phyloP scores from a whole-genome alignment of 2,329 filamentous ascomycete species.

The Venturia pyrina region DNA sequence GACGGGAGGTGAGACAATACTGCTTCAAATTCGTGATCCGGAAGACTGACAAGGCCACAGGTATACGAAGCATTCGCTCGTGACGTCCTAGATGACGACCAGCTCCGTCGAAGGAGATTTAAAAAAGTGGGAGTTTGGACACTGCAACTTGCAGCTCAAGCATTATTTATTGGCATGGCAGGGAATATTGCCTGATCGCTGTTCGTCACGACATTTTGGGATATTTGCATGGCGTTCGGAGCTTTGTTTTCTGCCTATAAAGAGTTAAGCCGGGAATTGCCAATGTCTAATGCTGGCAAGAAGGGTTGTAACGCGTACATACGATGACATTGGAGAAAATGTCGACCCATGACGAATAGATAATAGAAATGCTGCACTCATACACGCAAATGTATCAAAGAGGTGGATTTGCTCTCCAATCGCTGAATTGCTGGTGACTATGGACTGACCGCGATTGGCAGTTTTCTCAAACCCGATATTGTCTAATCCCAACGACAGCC shows the following conservation, averaged over 20 bases:
- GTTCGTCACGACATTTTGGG: not conserved
- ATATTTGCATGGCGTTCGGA: not conserved
- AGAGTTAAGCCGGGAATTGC: not conserved
- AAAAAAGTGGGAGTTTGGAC: constrained; percentile 98
- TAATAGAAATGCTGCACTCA: not conserved
- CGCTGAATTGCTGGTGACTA: not conserved
- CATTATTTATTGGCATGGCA: constrained; percentile 88
- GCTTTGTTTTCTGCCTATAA: not conserved
- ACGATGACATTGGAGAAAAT: not conserved
- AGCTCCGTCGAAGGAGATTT: constrained; percentile 73
- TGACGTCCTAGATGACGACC: constrained; percentile 84
- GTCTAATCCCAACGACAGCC: not conserved
- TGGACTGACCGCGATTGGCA: not conserved
- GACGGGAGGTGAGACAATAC: constrained; percentile 54
- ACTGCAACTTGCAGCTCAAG: constrained; percentile 81
- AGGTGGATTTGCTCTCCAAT: not conserved
- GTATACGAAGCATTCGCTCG: constrained; percentile 89
- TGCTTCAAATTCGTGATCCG: not conserved
- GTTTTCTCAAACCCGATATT: not conserved
- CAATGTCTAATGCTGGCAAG: not conserved
- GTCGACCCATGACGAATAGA: not conserved
- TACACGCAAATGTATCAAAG: not conserved
- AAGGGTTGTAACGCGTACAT: not conserved
- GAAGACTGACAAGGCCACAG: constrained; percentile 23
- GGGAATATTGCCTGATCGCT: constrained; percentile 55